Conservation (phyloP, 1,284 basidiomycete genomes). For the Paramarasmius palmivorus region DNA sequence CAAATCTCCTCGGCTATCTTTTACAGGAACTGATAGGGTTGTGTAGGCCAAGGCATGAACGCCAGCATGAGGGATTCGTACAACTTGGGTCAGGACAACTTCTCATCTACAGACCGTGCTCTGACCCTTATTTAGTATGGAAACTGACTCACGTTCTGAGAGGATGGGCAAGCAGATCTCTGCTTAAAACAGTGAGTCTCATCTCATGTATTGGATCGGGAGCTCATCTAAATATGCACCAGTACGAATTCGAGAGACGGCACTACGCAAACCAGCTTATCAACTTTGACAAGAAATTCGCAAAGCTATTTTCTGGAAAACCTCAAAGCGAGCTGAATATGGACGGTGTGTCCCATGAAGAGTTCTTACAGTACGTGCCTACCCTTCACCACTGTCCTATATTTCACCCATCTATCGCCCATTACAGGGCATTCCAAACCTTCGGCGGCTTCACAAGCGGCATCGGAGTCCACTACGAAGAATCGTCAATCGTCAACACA, state of each 20-base stretch:
- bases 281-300: slow-evolving; percentile 76
- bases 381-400: neutral
- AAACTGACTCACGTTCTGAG: slow-evolving; percentile 74
- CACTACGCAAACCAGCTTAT: slow-evolving; percentile 83
- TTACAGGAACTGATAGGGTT: neutral
- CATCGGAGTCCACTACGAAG: slow-evolving; percentile 61
- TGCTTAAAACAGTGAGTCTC: slow-evolving; percentile 70
- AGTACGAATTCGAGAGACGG: slow-evolving; percentile 75
- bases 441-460: slow-evolving; percentile 65
- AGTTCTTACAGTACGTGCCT: slow-evolving; percentile 55
- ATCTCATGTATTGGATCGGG: neutral
- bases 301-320: slow-evolving; percentile 77
- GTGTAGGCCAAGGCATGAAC: slow-evolving; percentile 69
- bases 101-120: neutral
- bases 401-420: neutral
- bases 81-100: slow-evolving; percentile 53
- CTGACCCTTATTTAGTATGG: slow-evolving; percentile 50
- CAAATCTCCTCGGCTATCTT: neutral
- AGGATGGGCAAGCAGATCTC: slow-evolving; percentile 63
- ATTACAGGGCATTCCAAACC: slow-evolving; percentile 52
- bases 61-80: slow-evolving; percentile 84
- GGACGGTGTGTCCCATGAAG: slow-evolving; percentile 66
- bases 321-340: slow-evolving; percentile 55
- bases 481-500: slow-evolving; percentile 50
- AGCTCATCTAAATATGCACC: neutral